Conservation (phyloP, 441 rosid genomes). For the Breynia disticha region DNA sequence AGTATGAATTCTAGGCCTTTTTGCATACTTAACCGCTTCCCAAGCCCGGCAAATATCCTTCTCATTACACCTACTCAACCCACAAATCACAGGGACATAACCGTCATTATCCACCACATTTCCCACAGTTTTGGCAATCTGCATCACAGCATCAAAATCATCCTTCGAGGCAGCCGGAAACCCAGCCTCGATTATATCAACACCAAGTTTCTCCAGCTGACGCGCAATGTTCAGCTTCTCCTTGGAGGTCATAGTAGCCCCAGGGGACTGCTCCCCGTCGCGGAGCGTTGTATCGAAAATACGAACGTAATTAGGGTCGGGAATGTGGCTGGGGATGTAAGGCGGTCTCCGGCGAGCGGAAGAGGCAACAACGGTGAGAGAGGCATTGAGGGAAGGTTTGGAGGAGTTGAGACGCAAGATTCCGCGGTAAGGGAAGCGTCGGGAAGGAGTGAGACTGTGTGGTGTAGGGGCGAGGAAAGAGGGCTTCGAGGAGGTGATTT, state of each 20-base stretch:
- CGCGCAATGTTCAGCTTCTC: conserved; percentile 79
- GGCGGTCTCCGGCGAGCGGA: conserved; percentile 33
- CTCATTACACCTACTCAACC: conserved; percentile 73
- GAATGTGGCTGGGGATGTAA: conserved; percentile 57
- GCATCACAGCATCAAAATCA: conserved; percentile 71
- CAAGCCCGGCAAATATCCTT: conserved; percentile 68
- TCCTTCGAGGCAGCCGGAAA: conserved; percentile 81
- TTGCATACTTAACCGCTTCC: conserved; percentile 84
- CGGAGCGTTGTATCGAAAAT: conserved; percentile 91
- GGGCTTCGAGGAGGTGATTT: not conserved
- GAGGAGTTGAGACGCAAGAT: conserved; percentile 12
- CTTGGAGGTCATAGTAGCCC: conserved; percentile 77
- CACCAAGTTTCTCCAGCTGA: conserved; percentile 71
- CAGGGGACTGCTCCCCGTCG: conserved; percentile 94
- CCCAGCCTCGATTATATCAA: conserved; percentile 84
- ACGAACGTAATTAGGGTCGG: conserved; percentile 69
- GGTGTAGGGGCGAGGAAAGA: not conserved
- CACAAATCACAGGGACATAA: conserved; percentile 84
- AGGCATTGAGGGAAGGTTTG: conserved; percentile 22
- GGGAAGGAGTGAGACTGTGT: not conserved
- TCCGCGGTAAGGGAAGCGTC: conserved; percentile 6
- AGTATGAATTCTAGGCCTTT: conserved; percentile 69
- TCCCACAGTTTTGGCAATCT: conserved; percentile 64
- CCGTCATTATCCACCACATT: conserved; percentile 46
- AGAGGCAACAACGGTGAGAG: conserved; percentile 10